phyloP scores from a whole-genome alignment of 2,329 filamentous ascomycete species.

The Diaporthe sp. region DNA sequence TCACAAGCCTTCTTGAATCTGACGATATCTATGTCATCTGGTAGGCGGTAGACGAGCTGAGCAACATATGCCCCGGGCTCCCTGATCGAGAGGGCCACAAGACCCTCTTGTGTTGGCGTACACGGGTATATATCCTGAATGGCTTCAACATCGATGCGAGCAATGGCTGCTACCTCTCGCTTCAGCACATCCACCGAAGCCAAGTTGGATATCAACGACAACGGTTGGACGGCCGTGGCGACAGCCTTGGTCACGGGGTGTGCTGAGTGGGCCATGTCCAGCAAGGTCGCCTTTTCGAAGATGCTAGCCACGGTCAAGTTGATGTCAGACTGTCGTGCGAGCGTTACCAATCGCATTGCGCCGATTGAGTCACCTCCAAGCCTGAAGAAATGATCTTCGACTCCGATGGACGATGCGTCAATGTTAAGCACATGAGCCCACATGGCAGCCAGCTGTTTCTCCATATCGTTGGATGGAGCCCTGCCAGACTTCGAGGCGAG shows the following conservation, averaged over 20 bases:
- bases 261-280: constrained; percentile 9
- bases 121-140: constrained; percentile 69
- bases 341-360: constrained; percentile 65
- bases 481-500: constrained; percentile 36
- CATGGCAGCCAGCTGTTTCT: constrained; percentile 56
- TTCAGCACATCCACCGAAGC: not conserved
- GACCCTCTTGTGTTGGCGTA: constrained; percentile 67
- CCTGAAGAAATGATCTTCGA: constrained; percentile 61
- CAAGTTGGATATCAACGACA: not conserved
- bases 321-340: constrained; percentile 56
- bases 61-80: constrained; percentile 67
- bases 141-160: not conserved
- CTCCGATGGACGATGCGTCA: constrained; percentile 46
- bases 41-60: constrained; percentile 61
- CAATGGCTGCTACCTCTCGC: not conserved
- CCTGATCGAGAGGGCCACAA: constrained; percentile 67
- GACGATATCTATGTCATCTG: constrained; percentile 52
- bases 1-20: constrained; percentile 61
- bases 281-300: constrained; percentile 57
- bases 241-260: not conserved
- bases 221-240: not conserved
- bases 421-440: constrained; percentile 37
- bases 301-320: constrained; percentile 60
- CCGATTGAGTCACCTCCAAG: constrained; percentile 66
- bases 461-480: constrained; percentile 55